These are phyloP conservation scores for Penicillium robsamsonii DNA, from an alignment of 495 filamentous ascomycete species.

Conservation along the genomic window DNA sequence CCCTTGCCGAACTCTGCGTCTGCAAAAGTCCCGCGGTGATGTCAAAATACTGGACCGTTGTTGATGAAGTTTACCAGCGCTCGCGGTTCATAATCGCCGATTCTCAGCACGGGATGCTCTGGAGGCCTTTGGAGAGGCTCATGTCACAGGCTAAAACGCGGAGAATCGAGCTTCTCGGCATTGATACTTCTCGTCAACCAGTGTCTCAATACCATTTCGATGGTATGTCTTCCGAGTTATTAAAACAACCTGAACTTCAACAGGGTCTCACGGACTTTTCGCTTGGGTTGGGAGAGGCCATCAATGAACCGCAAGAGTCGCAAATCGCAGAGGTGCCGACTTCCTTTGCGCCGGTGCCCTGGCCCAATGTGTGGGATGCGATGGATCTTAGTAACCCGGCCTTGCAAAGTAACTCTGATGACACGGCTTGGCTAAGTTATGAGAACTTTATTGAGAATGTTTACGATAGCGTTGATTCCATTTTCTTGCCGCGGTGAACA, in stretches of 20 bases:
- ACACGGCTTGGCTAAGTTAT: conserved; percentile 35
- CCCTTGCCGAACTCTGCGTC: conserved; percentile 69
- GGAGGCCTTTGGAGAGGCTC: conserved; percentile 68
- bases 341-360: conserved; percentile 19
- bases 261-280: neutral
- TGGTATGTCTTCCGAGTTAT: neutral
- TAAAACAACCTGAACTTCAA: neutral
- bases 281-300: neutral
- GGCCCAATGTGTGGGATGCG: conserved; percentile 35
- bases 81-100: conserved; percentile 52
- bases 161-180: conserved; percentile 22
- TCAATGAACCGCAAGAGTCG: neutral
- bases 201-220: conserved; percentile 2
- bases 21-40: conserved; percentile 59
- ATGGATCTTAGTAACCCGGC: conserved; percentile 23
- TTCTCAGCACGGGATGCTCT: conserved; percentile 58
- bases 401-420: conserved; percentile 7
- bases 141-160: conserved; percentile 43
- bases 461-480: conserved; percentile 27
- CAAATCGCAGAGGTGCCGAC: neutral
- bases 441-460: conserved; percentile 37
- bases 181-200: neutral
- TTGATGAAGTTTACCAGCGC: conserved; percentile 57
- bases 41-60: conserved; percentile 69
- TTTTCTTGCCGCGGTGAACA: conserved; percentile 20